Evolutionary conservation across 2,329 filamentous ascomycete genomes (phyloP).

Genomic region (Pyricularia pennisetigena): DNA sequence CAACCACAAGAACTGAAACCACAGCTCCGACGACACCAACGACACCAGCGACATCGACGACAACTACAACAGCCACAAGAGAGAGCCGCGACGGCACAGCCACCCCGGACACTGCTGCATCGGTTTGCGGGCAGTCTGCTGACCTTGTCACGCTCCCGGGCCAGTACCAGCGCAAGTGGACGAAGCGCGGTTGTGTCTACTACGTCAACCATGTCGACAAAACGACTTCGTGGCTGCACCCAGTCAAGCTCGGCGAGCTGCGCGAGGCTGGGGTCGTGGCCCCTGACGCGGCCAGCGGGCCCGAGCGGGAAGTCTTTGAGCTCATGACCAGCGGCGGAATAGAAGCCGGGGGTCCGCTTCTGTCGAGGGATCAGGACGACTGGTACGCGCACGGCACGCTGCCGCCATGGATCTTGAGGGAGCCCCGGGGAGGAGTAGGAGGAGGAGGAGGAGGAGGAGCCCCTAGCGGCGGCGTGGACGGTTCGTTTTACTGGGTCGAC

Average conservation of each 20-base stretch:
- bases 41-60: neutral
- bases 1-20: neutral
- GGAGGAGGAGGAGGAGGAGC: neutral
- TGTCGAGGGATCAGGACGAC: neutral
- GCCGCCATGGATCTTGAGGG: neutral
- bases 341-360: neutral
- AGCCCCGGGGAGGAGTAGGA: neutral
- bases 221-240: slow-evolving; percentile 1
- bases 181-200: neutral
- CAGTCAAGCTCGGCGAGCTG: neutral
- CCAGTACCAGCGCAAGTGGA: neutral
- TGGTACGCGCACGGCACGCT: neutral
- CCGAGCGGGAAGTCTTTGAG: neutral
- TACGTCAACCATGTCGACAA: slow-evolving; percentile 1
- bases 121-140: neutral
- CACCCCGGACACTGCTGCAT: neutral
- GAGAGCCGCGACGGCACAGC: neutral
- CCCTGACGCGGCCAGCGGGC: neutral
- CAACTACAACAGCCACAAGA: neutral
- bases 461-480: neutral
- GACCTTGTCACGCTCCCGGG: neutral
- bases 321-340: neutral
- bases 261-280: neutral
- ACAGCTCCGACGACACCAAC: neutral
- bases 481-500: neutral